Conservation (phyloP, 2,329 filamentous ascomycete genomes). For the Ilyonectria destructans region DNA sequence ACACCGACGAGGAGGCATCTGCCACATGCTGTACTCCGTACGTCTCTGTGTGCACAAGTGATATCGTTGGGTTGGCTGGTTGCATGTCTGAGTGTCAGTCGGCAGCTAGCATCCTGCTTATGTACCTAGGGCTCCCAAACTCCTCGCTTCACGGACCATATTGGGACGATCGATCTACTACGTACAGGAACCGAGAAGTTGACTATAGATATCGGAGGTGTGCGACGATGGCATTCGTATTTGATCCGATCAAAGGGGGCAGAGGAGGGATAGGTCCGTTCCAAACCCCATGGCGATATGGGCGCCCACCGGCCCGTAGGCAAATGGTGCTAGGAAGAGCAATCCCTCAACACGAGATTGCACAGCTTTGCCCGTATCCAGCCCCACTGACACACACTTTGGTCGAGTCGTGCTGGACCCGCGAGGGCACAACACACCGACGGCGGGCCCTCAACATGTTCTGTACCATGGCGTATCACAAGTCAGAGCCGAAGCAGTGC, state of each 20-base stretch:
- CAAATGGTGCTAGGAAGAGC: conserved; percentile 13
- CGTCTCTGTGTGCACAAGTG: neutral
- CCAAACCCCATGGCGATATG: neutral
- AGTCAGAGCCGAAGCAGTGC: neutral
- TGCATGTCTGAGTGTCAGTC: neutral
- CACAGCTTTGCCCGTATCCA: conserved; percentile 16
- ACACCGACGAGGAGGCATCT: conserved; percentile 12
- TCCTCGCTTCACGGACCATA: conserved; percentile 9
- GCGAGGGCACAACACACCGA: neutral
- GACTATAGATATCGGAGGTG: neutral
- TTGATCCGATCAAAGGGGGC: neutral
- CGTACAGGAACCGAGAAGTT: neutral
- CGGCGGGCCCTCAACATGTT: neutral
- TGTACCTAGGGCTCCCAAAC: neutral
- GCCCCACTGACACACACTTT: conserved; percentile 14
- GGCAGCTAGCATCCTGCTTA: conserved; percentile 7
- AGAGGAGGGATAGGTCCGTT: neutral
- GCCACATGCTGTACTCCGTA: neutral
- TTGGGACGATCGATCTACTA: conserved; percentile 4
- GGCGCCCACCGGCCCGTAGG: neutral
- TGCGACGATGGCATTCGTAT: neutral
- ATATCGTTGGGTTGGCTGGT: neutral
- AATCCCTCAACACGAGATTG: conserved; percentile 28
- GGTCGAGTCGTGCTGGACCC: conserved; percentile 12
- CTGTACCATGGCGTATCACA: neutral